Base-by-base conservation (phyloP, 495 filamentous ascomycete species). In the Glonium stellatum region DNA sequence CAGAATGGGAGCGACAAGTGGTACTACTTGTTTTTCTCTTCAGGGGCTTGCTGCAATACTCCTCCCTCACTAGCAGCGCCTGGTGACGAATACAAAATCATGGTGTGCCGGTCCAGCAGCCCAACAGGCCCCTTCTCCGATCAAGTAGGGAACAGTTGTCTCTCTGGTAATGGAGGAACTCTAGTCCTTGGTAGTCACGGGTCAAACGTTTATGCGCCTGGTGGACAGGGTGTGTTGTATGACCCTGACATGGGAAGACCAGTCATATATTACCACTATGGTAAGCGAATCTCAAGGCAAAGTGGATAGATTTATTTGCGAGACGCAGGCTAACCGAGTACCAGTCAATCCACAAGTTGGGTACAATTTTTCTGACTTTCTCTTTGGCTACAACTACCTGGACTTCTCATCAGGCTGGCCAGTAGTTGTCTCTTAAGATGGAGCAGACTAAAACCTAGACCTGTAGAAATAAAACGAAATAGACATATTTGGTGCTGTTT, bases 11-110 rank as follows among this genome's bases (percentile, higher is more conserved):
- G 49, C 11, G 21, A 15, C 31, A 60, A 60, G 27, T 60, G 39
- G n/a, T 88, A 84, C 61, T 89, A 87, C 59, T 71, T 90, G 6
- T 83, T 86, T 62, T 86, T 80, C 71, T 84, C 80, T 50, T 72
- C 76, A 25, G 86, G 87, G 1, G 66, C 71, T 25, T 88, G 85
- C 61, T 87, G 83, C 56, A 73, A 74, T 1, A 81, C 81, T 61
- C 77, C 75, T 39, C 51, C 63, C 5, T 69, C 50, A 34, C 66
- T 64, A 34, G 84, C 85, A 3, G 69, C 79, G 0, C 55, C 72
- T 0, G 84, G 85, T 0, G 75, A 74, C 13, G 87, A 89, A 72
- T 89, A 90, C 66, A 79, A 78, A 59, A 82, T 89, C 67, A 72
- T 77, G 64, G 83, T 83, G 0, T 87, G 85, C 66, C 77, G 84